Percentiles rank a stretch among this genome's conserved stretches.
Evolutionary conservation across 148 eudicot genomes (phyloP).

Genomic region (Gaultheria prostrata): DNA sequence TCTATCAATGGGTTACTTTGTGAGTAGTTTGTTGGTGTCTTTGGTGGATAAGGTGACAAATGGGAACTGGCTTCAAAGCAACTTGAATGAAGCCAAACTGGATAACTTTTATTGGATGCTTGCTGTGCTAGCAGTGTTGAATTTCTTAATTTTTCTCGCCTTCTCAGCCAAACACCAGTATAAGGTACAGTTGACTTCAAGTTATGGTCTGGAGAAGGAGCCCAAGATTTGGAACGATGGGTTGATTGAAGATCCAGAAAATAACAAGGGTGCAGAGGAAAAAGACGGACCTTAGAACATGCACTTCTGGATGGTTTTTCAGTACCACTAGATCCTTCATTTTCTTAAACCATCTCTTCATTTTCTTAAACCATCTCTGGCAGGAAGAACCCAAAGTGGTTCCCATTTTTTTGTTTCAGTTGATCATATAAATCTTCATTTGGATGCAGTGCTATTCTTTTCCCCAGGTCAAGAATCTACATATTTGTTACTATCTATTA

Average conservation of each 20-base stretch:
- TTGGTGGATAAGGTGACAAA: constrained; percentile 38
- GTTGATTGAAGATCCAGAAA: constrained; percentile 16
- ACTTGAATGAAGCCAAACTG: constrained; percentile 43
- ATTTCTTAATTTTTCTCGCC: constrained; percentile 38
- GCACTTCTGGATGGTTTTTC: not conserved
- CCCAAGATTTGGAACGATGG: constrained; percentile 27
- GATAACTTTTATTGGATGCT: constrained; percentile 64
- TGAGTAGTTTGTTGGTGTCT: constrained; percentile 56
- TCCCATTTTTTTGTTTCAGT: not conserved
- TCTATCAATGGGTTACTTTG: constrained; percentile 57
- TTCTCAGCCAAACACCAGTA: constrained; percentile 56
- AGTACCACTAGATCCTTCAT: not conserved
- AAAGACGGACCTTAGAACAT: constrained; percentile 19
- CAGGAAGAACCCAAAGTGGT: not conserved
- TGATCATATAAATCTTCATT: not conserved
- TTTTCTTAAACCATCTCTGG: not conserved
- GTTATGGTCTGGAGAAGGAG: constrained; percentile 25
- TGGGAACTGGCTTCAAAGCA: constrained; percentile 50
- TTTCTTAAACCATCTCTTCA: not conserved
- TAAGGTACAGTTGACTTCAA: constrained; percentile 36
- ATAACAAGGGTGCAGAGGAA: constrained; percentile 7
- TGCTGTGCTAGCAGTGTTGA: constrained; percentile 44
- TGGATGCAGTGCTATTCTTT: not conserved
- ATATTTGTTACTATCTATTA: not conserved
- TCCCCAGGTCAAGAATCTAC: not conserved